Evolutionary conservation across 495 filamentous ascomycete species (phyloP).

Genomic region (Emericellopsis terricola): DNA sequence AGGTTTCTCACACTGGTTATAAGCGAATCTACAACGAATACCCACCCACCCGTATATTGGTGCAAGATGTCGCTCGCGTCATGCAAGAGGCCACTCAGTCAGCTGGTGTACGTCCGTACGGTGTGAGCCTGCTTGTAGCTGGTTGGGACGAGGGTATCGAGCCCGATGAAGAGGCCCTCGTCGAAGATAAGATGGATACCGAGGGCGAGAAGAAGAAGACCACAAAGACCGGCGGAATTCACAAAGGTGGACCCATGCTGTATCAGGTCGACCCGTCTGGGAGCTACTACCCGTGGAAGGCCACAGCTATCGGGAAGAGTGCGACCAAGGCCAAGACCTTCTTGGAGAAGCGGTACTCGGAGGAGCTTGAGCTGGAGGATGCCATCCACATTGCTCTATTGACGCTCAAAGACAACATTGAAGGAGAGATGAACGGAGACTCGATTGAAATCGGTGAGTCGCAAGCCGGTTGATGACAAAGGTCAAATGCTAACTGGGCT

Average conservation of each 20-base stretch:
- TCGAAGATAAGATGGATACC: constrained; percentile 24
- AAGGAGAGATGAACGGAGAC: constrained; percentile 98
- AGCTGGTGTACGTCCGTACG: constrained; percentile 94
- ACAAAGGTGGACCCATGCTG: constrained; percentile 89
- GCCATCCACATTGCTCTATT: constrained; percentile 95
- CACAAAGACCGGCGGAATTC: constrained; percentile 79
- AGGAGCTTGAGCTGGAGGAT: constrained; percentile 93
- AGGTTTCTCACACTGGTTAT: constrained; percentile 97
- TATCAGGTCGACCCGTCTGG: constrained; percentile 97
- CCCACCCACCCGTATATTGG: constrained; percentile 92
- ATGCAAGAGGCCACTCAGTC: constrained; percentile 99
- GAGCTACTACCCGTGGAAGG: constrained; percentile 98
- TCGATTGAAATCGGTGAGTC: constrained; percentile 90
- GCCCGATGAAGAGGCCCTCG: constrained; percentile 37
- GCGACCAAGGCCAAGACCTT: constrained; percentile 97
- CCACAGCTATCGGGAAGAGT: constrained; percentile 96
- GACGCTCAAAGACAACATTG: constrained; percentile 97
- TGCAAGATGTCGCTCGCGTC: constrained; percentile 92
- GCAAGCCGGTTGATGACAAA: no score
- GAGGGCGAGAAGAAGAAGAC: constrained; percentile 50
- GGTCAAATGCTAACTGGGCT: constrained; percentile 14
- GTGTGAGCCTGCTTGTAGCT: constrained; percentile 84
- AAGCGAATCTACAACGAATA: constrained; percentile 99
- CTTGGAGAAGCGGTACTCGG: constrained; percentile 94
- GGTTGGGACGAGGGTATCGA: constrained; percentile 96